Evolutionary conservation across 352 stramenopile genomes (phyloP), one percentile per base, ranked within the genome.

Genomic region (Pythium myriotylum): DNA sequence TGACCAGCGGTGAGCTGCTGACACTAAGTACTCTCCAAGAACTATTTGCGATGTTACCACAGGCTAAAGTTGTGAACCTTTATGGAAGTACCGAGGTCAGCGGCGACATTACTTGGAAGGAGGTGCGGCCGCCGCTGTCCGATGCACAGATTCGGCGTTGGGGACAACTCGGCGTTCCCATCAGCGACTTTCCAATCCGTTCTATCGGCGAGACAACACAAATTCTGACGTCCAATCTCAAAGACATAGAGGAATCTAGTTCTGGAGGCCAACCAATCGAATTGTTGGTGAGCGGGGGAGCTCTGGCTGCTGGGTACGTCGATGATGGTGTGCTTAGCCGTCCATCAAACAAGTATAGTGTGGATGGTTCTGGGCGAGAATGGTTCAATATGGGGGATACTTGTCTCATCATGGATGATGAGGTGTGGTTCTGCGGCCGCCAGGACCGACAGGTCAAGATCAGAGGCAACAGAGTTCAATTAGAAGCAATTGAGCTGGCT

Each of bases 61-160:
- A 73, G 0, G 50, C 67, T 2, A 74, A 50, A 7, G 50, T 90
- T 3, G 52, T 90, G 17, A 88, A 90, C 66, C 63, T 90, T 0
- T 90, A 88, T 33, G 80, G 77, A 22, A 88, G 78, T 56, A 88
- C 80, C 1, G 80, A 90, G 58, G 45, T 90, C 41, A 87, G 77
- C 40, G 80, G 80, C 2, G 80, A 90, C 52, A 59, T 88, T 43
- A 84, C 68, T 29, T 84, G 68, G 47, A 67, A 80, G 42, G 59
- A 72, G 41, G 17, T 88, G 5, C 68, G 67, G 8, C 54, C 56
- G 7, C 67, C 70, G 17, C 39, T 81, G 4, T 45, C 58, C 9
- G 6, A n/a, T 6, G 17, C 23, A 14, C 43, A 78, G 14, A 3
- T 70, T 16, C 35, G 20, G 14, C 23, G 47, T 2, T 88, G 80